phyloP scores from a whole-genome alignment of 345 rosid species.

The Brassica juncea region DNA sequence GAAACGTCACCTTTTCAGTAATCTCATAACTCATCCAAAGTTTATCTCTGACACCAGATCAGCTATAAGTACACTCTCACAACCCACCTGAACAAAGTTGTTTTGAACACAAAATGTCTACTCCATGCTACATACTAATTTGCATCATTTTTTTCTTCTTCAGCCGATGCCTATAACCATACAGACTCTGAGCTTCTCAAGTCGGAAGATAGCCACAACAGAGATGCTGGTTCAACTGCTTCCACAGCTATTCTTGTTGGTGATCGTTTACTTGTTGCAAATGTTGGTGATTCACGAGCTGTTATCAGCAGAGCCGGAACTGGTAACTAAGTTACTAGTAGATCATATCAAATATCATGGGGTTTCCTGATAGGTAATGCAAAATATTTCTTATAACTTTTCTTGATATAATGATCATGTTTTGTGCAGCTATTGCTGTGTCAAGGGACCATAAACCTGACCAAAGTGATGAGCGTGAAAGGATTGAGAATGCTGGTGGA shows the following conservation, averaged over 20 bases:
- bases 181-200: conserved; percentile 91
- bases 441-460: conserved; percentile 98
- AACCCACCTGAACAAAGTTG: not conserved
- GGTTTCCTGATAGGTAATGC: not conserved
- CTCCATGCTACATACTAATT: not conserved
- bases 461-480: conserved; percentile 92
- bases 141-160: conserved; percentile 6
- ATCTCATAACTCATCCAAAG: conserved; percentile 90
- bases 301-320: conserved; percentile 88
- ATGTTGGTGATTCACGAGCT: conserved; percentile 98
- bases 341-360: not conserved
- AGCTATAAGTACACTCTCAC: conserved; percentile 66
- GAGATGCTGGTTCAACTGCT: conserved; percentile 99
- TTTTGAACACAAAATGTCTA: not conserved
- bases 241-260: conserved; percentile 94
- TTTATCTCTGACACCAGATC: conserved; percentile 92
- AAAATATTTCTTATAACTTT: not conserved
- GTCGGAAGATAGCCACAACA: conserved; percentile 78
- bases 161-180: conserved; percentile 89
- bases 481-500: conserved; percentile 98
- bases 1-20: conserved; percentile 88
- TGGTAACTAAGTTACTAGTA: conserved; percentile 46
- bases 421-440: conserved; percentile 74
- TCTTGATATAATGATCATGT: not conserved
- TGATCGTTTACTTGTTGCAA: conserved; percentile 85